These are phyloP conservation scores for Aristolochia contorta DNA, from an alignment of 164 flowering plant species.

Conservation along the genomic window DNA sequence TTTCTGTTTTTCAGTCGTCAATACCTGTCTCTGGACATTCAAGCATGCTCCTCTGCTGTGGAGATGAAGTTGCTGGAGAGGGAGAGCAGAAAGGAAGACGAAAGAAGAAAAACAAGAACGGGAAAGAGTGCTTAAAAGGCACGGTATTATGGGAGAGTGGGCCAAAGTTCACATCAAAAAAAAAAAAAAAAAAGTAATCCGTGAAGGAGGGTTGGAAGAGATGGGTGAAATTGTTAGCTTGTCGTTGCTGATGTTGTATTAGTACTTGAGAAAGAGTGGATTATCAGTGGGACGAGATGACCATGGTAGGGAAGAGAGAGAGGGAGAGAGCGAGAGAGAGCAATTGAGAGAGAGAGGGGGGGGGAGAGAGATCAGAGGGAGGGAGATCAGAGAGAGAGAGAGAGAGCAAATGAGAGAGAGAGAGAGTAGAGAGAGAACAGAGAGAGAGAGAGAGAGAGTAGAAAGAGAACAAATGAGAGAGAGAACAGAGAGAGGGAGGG, in stretches of 20 bases:
- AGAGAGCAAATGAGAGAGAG: neutral
- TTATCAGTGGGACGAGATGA: neutral
- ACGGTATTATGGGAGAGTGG: conserved; percentile 23
- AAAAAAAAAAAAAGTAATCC: neutral
- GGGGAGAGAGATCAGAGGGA: too few relatives aligned
- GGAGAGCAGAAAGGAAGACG: conserved; percentile 10
- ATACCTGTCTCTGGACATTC: conserved; percentile 83
- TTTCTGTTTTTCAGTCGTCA: neutral
- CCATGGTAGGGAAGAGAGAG: neutral
- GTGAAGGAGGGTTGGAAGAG: conserved; percentile 9
- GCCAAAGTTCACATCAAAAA: conserved; percentile 9
- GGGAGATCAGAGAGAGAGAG: too few relatives aligned
- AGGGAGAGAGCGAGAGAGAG: too few relatives aligned
- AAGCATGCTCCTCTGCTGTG: conserved; percentile 40
- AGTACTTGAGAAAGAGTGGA: conserved; percentile 9
- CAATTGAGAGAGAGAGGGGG: too few relatives aligned
- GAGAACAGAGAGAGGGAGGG: too few relatives aligned
- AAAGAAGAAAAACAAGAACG: neutral
- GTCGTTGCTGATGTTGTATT: conserved; percentile 3
- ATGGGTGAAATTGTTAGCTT: conserved; percentile 8
- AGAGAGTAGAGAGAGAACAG: conserved; percentile 2
- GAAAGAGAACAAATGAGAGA: too few relatives aligned
- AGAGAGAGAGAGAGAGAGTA: too few relatives aligned
- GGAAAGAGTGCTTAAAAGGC: conserved; percentile 37
- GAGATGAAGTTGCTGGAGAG: conserved; percentile 10